phyloP scores from a whole-genome alignment of 805 yeast genomes.

The Yarrowia sp. region DNA sequence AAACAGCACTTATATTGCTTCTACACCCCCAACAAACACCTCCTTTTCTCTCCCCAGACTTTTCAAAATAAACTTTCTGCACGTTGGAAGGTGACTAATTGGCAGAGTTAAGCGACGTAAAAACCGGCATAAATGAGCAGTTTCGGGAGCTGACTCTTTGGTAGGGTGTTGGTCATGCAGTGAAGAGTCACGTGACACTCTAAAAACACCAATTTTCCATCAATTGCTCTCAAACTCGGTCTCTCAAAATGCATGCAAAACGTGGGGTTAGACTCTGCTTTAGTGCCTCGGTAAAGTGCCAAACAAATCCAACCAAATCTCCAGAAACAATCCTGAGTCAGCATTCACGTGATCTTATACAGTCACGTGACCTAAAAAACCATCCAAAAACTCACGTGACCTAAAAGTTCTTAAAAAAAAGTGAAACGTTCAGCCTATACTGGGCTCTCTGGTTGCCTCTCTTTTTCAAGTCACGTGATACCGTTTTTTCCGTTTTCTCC shows the following conservation, averaged over 20 bases:
- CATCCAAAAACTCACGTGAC: too few relatives aligned
- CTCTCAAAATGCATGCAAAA: neutral
- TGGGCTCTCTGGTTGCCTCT: too few relatives aligned
- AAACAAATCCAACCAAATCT: too few relatives aligned
- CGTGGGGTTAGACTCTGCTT: constrained; percentile 8
- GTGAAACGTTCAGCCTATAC: neutral
- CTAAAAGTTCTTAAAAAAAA: too few relatives aligned
- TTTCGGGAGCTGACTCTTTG: too few relatives aligned
- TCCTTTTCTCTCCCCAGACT: neutral
- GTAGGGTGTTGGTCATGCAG: too few relatives aligned
- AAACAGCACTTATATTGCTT: neutral
- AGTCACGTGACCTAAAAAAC: neutral
- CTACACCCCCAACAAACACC: too few relatives aligned
- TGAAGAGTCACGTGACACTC: too few relatives aligned
- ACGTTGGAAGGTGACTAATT: neutral
- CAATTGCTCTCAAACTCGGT: too few relatives aligned
- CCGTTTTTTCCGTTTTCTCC: neutral
- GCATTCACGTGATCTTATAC: neutral
- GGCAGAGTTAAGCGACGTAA: neutral
- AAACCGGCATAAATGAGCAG: neutral
- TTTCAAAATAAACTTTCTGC: neutral
- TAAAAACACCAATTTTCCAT: neutral
- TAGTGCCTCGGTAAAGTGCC: constrained; percentile 4
- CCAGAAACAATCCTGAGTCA: neutral
- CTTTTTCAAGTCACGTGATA: neutral